These are phyloP conservation scores for Ogataea methylovora DNA, from an alignment of 805 yeast genomes.

Conservation along the genomic window DNA sequence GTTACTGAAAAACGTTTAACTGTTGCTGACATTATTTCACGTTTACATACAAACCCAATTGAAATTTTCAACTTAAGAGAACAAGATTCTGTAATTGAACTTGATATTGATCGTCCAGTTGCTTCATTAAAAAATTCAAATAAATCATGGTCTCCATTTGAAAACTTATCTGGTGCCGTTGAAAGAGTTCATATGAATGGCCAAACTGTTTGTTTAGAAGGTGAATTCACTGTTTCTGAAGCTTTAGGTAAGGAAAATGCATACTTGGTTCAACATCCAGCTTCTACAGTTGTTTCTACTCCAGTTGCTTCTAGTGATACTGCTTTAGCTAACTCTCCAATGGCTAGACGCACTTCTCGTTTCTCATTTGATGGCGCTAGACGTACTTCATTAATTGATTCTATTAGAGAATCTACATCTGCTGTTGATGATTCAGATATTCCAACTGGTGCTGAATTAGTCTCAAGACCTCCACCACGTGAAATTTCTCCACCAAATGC, in stretches of 20 bases:
- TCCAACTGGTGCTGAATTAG: constrained; percentile 58
- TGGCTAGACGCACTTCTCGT: constrained; percentile 35
- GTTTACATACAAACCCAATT: constrained; percentile 77
- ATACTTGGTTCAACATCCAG: constrained; percentile 36
- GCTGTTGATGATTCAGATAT: constrained; percentile 37
- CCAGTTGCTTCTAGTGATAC: constrained; percentile 21
- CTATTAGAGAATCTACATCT: constrained; percentile 24
- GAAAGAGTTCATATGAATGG: constrained; percentile 79
- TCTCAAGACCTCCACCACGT: constrained; percentile 65
- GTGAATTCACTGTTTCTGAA: constrained; percentile 51
- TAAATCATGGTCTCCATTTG: constrained; percentile 48
- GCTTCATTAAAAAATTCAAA: constrained; percentile 33
- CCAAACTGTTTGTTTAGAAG: constrained; percentile 80
- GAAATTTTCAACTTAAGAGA: constrained; percentile 76
- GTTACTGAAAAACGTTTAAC: constrained; percentile 68
- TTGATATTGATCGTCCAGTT: constrained; percentile 68
- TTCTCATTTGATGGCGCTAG: constrained; percentile 41
- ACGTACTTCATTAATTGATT: constrained; percentile 24
- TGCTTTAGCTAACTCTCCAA: constrained; percentile 25
- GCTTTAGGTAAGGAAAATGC: constrained; percentile 57
- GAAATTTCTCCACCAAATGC: constrained; percentile 75
- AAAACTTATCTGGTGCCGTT: constrained; percentile 66
- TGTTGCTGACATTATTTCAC: constrained; percentile 59
- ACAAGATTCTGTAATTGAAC: constrained; percentile 71
- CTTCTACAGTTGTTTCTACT: constrained; percentile 23